A percentile compares a stretch with the other conserved stretches of the same genome.
Conservation (phyloP, 2,329 filamentous ascomycete species). For the Lecanicillium sp. region DNA sequence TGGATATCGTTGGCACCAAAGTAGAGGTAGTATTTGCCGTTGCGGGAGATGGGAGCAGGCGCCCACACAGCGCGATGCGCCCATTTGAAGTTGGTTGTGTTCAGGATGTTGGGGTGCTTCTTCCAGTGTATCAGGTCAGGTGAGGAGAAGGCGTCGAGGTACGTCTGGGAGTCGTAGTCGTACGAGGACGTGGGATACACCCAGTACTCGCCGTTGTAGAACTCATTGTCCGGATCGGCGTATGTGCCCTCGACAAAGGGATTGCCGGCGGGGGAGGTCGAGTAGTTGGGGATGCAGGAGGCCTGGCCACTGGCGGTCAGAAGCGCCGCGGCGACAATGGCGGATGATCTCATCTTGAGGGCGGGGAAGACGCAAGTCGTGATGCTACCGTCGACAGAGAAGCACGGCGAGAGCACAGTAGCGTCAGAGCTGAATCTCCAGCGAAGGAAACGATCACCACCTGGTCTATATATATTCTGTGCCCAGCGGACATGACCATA, state of each 20-base stretch:
- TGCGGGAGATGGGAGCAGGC: conserved; percentile 36
- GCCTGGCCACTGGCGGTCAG: background rate
- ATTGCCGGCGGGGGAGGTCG: conserved; percentile 38
- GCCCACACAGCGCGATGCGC: conserved; percentile 42
- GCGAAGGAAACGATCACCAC: background rate
- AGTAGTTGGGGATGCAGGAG: conserved; percentile 25
- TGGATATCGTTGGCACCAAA: conserved; percentile 45
- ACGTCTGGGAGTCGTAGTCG: conserved; percentile 40
- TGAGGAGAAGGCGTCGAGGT: conserved; percentile 46
- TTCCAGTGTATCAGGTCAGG: conserved; percentile 43
- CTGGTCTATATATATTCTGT: background rate
- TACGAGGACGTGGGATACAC: conserved; percentile 42
- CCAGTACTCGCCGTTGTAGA: conserved; percentile 41
- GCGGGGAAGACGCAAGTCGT: background rate
- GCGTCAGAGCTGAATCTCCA: too few species aligned
- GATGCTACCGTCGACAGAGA: too few species aligned
- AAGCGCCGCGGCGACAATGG: background rate
- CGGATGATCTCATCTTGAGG: background rate
- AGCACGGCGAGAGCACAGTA: too few species aligned
- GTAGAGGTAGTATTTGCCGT: conserved; percentile 44
- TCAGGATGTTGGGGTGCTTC: conserved; percentile 39
- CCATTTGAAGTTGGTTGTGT: conserved; percentile 29
- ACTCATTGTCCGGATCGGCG: conserved; percentile 43
- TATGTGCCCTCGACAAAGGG: conserved; percentile 45
- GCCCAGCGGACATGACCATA: background rate